Conservation (phyloP, 1,139 yeast genomes). For the Magnusiomyces sp. region DNA sequence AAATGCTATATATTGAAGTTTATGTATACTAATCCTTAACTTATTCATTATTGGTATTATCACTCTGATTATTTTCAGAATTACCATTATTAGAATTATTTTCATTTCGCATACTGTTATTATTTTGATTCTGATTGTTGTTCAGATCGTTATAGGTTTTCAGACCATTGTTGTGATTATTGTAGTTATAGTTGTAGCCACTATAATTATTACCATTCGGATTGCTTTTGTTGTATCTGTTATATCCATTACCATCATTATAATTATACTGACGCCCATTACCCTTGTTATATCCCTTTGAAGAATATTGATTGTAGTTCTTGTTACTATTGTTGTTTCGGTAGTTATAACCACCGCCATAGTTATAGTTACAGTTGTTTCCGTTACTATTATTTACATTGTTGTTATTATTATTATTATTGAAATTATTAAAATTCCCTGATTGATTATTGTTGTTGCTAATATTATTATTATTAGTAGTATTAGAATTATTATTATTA, state of each 20-base stretch:
- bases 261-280: background rate
- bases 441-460: background rate
- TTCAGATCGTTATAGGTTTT: background rate
- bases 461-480: background rate
- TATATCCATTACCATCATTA: conserved; percentile 2
- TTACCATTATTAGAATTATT: background rate
- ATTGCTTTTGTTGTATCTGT: background rate
- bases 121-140: background rate
- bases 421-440: background rate
- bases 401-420: background rate
- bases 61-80: background rate
- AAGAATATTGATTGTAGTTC: background rate
- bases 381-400: background rate
- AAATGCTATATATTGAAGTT: too few species aligned
- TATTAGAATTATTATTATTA: background rate
- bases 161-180: background rate
- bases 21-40: too few species aligned
- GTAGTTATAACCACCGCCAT: background rate
- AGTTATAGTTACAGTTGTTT: background rate
- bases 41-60: too few species aligned
- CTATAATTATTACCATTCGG: background rate
- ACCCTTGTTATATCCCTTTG: background rate
- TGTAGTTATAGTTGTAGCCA: background rate
- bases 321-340: background rate
- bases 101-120: background rate